These are phyloP conservation scores for Phytophthora rubi DNA, from an alignment of 352 stramenopile genomes.

Conservation along the genomic window DNA sequence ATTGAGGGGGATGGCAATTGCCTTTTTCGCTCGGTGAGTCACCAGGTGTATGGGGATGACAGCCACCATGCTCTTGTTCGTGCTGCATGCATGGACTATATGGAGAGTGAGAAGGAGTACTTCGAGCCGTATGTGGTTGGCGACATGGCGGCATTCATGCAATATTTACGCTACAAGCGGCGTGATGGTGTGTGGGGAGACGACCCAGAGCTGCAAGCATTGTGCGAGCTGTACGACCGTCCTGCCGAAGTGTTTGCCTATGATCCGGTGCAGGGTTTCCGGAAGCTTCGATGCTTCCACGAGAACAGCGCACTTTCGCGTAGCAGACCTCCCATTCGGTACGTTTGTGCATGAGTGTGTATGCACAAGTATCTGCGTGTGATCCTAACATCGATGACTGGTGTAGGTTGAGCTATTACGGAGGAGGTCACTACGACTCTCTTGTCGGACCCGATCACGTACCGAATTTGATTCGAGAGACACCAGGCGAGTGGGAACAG, in stretches of 20 bases:
- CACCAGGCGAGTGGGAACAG: constrained; percentile 69
- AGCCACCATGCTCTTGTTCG: constrained; percentile 92
- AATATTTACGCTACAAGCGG: constrained; percentile 93
- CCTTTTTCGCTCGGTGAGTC: constrained; percentile 95
- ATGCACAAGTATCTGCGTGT: not conserved
- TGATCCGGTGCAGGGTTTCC: constrained; percentile 68
- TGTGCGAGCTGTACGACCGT: constrained; percentile 95
- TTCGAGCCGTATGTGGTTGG: constrained; percentile 93
- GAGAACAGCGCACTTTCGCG: constrained; percentile 68
- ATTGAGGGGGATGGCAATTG: constrained; percentile 98
- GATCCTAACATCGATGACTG: not conserved
- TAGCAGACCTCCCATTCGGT: constrained; percentile 77
- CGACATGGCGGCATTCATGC: constrained; percentile 85
- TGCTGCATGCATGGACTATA: constrained; percentile 94
- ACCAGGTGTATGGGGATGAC: constrained; percentile 96
- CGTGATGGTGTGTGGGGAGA: constrained; percentile 94
- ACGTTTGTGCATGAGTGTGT: constrained; percentile 2
- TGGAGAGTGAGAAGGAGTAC: constrained; percentile 93
- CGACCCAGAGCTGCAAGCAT: constrained; percentile 96
- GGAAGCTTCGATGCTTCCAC: constrained; percentile 90
- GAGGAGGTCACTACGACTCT: constrained; percentile 92
- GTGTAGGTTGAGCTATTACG: constrained; percentile 90
- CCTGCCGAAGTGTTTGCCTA: constrained; percentile 92
- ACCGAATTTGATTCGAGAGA: constrained; percentile 64
- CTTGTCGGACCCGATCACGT: constrained; percentile 68